Evolutionary conservation across 305 asterid species (phyloP).

Genomic region (Ilex paraguariensis): DNA sequence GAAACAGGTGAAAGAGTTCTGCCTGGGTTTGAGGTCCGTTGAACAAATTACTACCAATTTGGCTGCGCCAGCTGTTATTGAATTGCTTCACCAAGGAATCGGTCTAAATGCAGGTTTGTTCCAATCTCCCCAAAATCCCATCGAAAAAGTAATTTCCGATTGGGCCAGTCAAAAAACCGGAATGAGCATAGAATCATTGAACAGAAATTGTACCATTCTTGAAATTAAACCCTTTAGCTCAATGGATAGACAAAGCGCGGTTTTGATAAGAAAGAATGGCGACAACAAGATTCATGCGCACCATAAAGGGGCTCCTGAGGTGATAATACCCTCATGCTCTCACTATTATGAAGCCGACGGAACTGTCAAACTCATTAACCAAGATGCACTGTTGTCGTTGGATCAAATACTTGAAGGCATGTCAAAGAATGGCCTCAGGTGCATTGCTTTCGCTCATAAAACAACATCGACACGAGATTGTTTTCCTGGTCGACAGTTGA

Average conservation of each 20-base stretch:
- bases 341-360: slow-evolving; percentile 16
- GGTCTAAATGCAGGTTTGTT: slow-evolving; percentile 1
- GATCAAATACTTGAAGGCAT: slow-evolving; percentile 8
- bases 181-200: slow-evolving; percentile 5
- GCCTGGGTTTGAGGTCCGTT: slow-evolving; percentile 5
- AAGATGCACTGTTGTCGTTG: background rate
- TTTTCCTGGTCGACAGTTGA: slow-evolving; percentile 5
- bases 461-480: no score
- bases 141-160: slow-evolving; percentile 8
- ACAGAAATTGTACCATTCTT: slow-evolving; percentile 7
- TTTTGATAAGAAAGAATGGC: slow-evolving; percentile 10
- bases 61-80: slow-evolving; percentile 13
- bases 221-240: slow-evolving; percentile 5
- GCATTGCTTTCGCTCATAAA: slow-evolving; percentile 24
- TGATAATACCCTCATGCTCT: slow-evolving; percentile 19
- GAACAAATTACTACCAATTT: background rate
- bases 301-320: slow-evolving; percentile 20
- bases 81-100: slow-evolving; percentile 11
- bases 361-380: slow-evolving; percentile 2
- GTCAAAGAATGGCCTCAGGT: slow-evolving; percentile 9
- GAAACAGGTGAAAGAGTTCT: slow-evolving; percentile 13
- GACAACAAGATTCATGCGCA: slow-evolving; percentile 16
- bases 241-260: background rate
- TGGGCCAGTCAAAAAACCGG: slow-evolving; percentile 16
- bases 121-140: slow-evolving; percentile 1